Evolutionary conservation across 129 eudicot species (phyloP), one percentile per base, ranked within the genome.

Genomic region (Lonicera japonica): DNA sequence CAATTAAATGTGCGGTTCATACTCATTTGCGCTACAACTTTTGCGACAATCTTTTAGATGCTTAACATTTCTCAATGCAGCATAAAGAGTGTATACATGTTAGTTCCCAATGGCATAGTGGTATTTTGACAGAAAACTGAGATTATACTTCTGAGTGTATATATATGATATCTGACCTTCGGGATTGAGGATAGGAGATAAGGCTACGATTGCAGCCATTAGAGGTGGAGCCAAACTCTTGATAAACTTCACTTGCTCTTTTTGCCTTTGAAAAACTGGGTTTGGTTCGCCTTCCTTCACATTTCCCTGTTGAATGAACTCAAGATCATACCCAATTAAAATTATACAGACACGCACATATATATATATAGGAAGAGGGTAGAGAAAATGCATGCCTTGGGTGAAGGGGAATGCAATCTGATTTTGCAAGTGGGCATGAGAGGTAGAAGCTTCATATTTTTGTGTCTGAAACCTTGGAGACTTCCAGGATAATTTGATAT

Each of bases 171-270:
- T 29, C 14, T 43, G 13, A 76, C 95, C 84, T 56, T 94, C 79
- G 16, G 95, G 79, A 40, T 53, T 63, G 74, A 63, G 22, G 55
- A 83, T 36, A 36, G 95, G 88, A 76, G 88, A 79, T 66, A 90
- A 72, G 83, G 94, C 79, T 40, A 90, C 61, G 38, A 79, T 50
- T 17, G 88, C 80, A 65, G 89, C 87, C 69, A 90, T 24, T 36
- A 86, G 36, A 25, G 88, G 75, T 53, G 91, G 79, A 51, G 73
- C 84, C 67, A 83, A 74, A 66, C 59, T 61, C 62, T 73, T 69
- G 36, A 83, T n/a, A 43, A 87, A 53, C 64, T 83, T 83, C 56
- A 70, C 58, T 17, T 77, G 50, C 54, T 63, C 63, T 9, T 66
- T 69, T 51, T 53, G 60, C 58, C 14, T 60, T 19, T 55, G 63